Conservation (phyloP, 495 filamentous ascomycete genomes). For the Penicillium subrubescens region DNA sequence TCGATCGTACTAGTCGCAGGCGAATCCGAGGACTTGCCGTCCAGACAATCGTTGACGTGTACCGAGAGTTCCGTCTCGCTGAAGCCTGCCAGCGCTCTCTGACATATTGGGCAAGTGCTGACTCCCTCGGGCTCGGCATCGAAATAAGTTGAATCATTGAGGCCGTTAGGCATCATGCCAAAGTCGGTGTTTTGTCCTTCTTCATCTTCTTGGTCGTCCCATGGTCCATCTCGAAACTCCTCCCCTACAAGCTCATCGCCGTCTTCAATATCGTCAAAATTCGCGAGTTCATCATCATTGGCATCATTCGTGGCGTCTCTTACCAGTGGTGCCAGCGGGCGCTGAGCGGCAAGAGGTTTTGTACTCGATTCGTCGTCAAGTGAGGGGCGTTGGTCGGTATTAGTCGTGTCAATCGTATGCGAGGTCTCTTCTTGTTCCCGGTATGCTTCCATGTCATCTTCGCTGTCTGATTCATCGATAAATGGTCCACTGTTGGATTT, state of each 20-base stretch:
- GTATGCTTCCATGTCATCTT: slow-evolving; percentile 49
- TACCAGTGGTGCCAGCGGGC: slow-evolving; percentile 47
- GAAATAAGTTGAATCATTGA: slow-evolving; percentile 31
- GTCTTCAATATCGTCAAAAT: slow-evolving; percentile 70
- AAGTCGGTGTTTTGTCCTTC: slow-evolving; percentile 18
- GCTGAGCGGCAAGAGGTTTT: slow-evolving; percentile 37
- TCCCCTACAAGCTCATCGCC: slow-evolving; percentile 43
- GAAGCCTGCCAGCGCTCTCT: slow-evolving; percentile 58
- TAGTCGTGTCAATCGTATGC: background rate
- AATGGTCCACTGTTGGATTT: slow-evolving; percentile 38
- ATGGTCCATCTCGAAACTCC: slow-evolving; percentile 44
- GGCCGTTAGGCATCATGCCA: slow-evolving; percentile 19
- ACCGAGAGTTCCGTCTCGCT: slow-evolving; percentile 57
- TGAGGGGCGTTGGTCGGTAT: slow-evolving; percentile 11
- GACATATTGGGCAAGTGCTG: slow-evolving; percentile 76
- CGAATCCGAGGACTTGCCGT: slow-evolving; percentile 59
- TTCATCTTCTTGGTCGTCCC: slow-evolving; percentile 31
- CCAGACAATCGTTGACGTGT: slow-evolving; percentile 93
- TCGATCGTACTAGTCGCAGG: slow-evolving; percentile 40
- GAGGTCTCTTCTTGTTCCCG: slow-evolving; percentile 22
- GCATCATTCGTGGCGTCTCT: slow-evolving; percentile 59
- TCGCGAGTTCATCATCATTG: slow-evolving; percentile 61
- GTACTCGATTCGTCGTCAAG: slow-evolving; percentile 49
- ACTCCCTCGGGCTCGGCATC: slow-evolving; percentile 45
- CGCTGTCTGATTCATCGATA: slow-evolving; percentile 65